Evolutionary conservation across 176 grass and related monocot genomes (phyloP), one percentile per base, ranked within the genome.

Genomic region (Juncus effusus): DNA sequence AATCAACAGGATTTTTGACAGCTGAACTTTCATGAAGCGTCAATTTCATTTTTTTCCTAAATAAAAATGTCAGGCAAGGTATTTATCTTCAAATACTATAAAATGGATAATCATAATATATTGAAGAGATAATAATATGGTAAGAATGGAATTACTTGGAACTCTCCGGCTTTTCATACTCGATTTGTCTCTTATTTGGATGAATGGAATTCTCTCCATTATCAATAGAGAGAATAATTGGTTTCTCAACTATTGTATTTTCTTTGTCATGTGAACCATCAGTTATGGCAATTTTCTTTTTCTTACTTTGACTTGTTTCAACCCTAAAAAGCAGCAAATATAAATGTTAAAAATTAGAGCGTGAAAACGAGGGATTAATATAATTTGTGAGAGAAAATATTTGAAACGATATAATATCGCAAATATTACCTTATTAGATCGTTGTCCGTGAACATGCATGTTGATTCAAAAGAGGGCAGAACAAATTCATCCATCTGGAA

Each of bases 361-460:
- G 19, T 1, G 19, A 28, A 28, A 28, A 28, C 19, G 1, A 28
- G 19, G 19, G 19, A 28, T 28, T 28, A 28, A 28, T 28, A 28
- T 47, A 47, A 9, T 47, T 47, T 47, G 4, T 47, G 4, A 6
- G 42, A 45, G 44, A 47, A 47, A 47, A 47, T 47, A 47, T 28
- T 28, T 47, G 44, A 5, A 47, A 47, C 4, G n/a, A 7, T 37
- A 35, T 8, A 44, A 59, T 71, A 14, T n/a, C 41, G 13, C 15
- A 69, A 16, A 40, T 36, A 59, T 38, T 72, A 72, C 68, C 68
- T 72, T 72, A 72, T 28, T 28, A 28, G 5, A 15, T 72, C 68
- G 13, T 72, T 72, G 36, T 72, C 68, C n/a, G n/a, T 36, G 38
- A 72, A 47, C 57, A 72, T 7, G 4, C 28, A 72, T 6, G 53